Evolutionary conservation across 768 basidiomycete genomes (phyloP).

Genomic region (Xerocomellus intermedius): DNA sequence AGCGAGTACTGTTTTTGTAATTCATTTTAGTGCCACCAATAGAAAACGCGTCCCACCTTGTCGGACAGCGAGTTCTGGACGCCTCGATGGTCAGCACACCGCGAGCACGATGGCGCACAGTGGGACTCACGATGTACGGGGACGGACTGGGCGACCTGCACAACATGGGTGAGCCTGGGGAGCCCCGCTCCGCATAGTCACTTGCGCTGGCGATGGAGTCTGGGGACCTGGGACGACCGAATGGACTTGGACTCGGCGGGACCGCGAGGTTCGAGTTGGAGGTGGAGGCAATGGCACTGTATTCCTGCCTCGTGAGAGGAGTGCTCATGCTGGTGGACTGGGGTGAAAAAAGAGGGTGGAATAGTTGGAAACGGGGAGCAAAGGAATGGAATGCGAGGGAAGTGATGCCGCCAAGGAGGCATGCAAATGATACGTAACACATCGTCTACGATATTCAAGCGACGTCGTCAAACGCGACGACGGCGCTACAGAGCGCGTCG

Average conservation of each 20-base stretch:
- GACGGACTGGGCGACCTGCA: conserved; percentile 30
- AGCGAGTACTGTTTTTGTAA: conserved; percentile 35
- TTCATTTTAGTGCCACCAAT: not conserved
- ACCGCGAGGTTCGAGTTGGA: conserved; percentile 22
- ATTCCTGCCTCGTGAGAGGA: conserved; percentile 26
- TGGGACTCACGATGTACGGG: conserved; percentile 23
- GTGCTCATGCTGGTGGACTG: conserved; percentile 29
- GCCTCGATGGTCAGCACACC: not conserved
- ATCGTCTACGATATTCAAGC: conserved; percentile 1
- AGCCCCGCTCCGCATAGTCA: conserved; percentile 16
- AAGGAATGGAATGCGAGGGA: not conserved
- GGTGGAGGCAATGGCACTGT: conserved; percentile 27
- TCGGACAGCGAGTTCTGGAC: conserved; percentile 30
- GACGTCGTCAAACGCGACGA: conserved; percentile 23
- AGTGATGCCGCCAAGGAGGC: conserved; percentile 1
- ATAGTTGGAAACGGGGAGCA: conserved; percentile 12
- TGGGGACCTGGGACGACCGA: conserved; percentile 16
- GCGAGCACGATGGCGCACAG: not conserved
- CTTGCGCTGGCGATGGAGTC: conserved; percentile 17
- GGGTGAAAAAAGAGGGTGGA: conserved; percentile 21
- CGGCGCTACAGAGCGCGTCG: conserved; percentile 41
- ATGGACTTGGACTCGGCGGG: conserved; percentile 20
- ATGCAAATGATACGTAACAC: conserved; percentile 11
- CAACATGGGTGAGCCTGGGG: conserved; percentile 8
- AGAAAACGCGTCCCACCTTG: conserved; percentile 11